Evolutionary conservation across 805 yeast species (phyloP).

Genomic region (Priceomyces castillae): DNA sequence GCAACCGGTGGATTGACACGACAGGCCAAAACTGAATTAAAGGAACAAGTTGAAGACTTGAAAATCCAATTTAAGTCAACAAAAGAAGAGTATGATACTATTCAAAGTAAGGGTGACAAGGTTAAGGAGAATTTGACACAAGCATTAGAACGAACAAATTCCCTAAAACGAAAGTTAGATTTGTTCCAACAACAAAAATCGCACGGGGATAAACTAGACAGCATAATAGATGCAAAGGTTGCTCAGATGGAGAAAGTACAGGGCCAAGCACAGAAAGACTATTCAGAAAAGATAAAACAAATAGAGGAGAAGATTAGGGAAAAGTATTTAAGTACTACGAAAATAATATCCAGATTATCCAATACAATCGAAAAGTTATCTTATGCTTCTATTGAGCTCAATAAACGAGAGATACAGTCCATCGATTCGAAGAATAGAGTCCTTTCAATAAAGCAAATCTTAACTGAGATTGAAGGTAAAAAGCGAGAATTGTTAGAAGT

Average conservation of each 20-base stretch:
- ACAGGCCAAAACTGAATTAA: slow-evolving; percentile 19
- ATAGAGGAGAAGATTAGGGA: slow-evolving; percentile 26
- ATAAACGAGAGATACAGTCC: slow-evolving; percentile 12
- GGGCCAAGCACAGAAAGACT: slow-evolving; percentile 41
- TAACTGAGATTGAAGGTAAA: slow-evolving; percentile 24
- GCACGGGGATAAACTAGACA: slow-evolving; percentile 16
- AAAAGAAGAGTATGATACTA: slow-evolving; percentile 1
- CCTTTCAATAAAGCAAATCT: slow-evolving; percentile 21
- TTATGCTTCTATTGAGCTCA: slow-evolving; percentile 11
- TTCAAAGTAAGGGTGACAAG: slow-evolving; percentile 5
- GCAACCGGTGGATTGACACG: slow-evolving; percentile 32
- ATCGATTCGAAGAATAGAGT: slow-evolving; percentile 20
- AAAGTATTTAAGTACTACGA: slow-evolving; percentile 16
- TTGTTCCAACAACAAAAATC: slow-evolving; percentile 10
- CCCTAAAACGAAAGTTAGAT: slow-evolving; percentile 10
- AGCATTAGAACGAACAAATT: slow-evolving; percentile 6
- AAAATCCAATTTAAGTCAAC: slow-evolving; percentile 9
- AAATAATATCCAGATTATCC: slow-evolving; percentile 21
- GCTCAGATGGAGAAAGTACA: slow-evolving; percentile 31
- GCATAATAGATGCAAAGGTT: slow-evolving; percentile 22
- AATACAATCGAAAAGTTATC: slow-evolving; percentile 20
- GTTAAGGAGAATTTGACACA: slow-evolving; percentile 2
- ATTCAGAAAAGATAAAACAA: slow-evolving; percentile 35
- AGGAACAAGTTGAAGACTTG: slow-evolving; percentile 12
- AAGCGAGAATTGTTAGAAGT: slow-evolving; percentile 24